Percentiles rank a stretch among this genome's conserved stretches.
Conservation (phyloP, 257 asterid species). For the Jasminum sambac region DNA sequence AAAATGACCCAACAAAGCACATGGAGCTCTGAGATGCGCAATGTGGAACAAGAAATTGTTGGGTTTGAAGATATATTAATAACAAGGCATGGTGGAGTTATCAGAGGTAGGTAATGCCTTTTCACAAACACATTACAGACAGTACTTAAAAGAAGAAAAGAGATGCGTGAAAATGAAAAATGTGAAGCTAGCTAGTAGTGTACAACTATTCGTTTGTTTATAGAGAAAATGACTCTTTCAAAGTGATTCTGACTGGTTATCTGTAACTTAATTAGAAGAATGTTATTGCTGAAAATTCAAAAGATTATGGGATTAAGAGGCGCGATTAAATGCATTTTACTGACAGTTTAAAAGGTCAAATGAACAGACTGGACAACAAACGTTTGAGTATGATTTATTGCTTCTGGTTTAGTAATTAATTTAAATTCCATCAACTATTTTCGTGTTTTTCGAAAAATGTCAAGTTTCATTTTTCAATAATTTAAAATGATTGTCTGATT, state of each 20-base stretch:
- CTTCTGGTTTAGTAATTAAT: neutral
- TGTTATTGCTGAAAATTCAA: slow-evolving; percentile 6
- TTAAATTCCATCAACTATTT: neutral
- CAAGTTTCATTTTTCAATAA: neutral
- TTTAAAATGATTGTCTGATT: neutral
- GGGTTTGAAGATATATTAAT: slow-evolving; percentile 16
- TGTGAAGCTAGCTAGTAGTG: neutral
- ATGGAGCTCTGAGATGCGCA: slow-evolving; percentile 31
- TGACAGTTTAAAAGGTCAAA: slow-evolving; percentile 26
- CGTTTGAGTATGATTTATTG: slow-evolving; percentile 4
- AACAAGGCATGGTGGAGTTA: slow-evolving; percentile 43
- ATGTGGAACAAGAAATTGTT: slow-evolving; percentile 17
- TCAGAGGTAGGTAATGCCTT: slow-evolving; percentile 44
- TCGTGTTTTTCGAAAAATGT: slow-evolving; percentile 7
- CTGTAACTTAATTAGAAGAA: slow-evolving; percentile 13
- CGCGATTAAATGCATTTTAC: slow-evolving; percentile 5
- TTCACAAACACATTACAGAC: slow-evolving; percentile 14
- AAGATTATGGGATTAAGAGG: neutral
- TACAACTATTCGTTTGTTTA: neutral
- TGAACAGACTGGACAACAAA: slow-evolving; percentile 34
- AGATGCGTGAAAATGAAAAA: slow-evolving; percentile 25
- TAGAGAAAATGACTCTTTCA: slow-evolving; percentile 10
- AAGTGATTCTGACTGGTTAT: slow-evolving; percentile 35
- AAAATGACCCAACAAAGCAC: slow-evolving; percentile 23
- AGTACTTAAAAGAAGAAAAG: slow-evolving; percentile 14